Conservation (phyloP, 768 basidiomycete species). For the Megacollybia marginata region DNA sequence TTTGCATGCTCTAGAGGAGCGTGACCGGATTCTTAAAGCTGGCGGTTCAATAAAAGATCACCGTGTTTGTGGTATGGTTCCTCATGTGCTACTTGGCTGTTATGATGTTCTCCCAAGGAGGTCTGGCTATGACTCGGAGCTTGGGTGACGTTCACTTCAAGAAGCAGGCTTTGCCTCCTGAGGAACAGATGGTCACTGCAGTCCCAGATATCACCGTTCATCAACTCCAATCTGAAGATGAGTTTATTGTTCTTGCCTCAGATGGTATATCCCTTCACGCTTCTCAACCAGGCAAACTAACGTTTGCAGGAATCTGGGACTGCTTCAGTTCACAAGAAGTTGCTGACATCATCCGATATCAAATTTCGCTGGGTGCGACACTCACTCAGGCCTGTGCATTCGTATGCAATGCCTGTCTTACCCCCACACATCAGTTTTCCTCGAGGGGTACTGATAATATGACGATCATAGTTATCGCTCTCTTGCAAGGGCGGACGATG, state of each 20-base stretch:
- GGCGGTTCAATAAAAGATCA: constrained; percentile 97
- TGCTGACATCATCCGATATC: constrained; percentile 78
- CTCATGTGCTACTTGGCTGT: background rate
- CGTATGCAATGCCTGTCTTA: constrained; percentile 90
- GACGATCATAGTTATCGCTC: constrained; percentile 87
- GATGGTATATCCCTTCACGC: constrained; percentile 54
- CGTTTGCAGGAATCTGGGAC: constrained; percentile 86
- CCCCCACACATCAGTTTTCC: constrained; percentile 61
- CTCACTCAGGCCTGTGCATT: constrained; percentile 44
- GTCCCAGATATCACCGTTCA: constrained; percentile 89
- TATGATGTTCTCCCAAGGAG: constrained; percentile 46
- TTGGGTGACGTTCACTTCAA: constrained; percentile 99
- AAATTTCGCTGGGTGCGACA: constrained; percentile 67
- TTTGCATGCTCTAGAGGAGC: constrained; percentile 54
- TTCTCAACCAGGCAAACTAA: background rate
- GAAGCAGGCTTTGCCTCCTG: constrained; percentile 71
- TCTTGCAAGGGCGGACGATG: constrained; percentile 81
- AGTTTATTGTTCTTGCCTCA: constrained; percentile 92
- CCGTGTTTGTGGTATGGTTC: constrained; percentile 79
- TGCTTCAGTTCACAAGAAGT: constrained; percentile 91
- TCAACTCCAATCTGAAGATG: constrained; percentile 80
- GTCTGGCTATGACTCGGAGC: constrained; percentile 90
- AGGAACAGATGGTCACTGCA: constrained; percentile 90
- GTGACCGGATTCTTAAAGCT: constrained; percentile 75
- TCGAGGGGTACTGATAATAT: constrained; percentile 89